These are phyloP conservation scores for Panicum miliaceum DNA, from an alignment of 176 grass and related monocot species.

Conservation along the genomic window DNA sequence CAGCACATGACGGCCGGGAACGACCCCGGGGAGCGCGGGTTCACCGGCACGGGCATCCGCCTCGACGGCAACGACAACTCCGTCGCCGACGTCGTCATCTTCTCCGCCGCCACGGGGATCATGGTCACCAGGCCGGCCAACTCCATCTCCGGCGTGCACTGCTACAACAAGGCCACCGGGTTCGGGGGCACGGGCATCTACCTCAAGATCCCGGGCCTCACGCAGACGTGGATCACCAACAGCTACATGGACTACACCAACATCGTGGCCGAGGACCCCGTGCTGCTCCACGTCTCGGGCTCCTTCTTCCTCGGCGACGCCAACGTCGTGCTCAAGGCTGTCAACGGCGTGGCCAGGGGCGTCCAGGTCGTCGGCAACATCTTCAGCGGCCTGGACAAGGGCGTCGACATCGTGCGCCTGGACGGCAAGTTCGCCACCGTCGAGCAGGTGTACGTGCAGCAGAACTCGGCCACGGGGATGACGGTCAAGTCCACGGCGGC, in stretches of 20 bases:
- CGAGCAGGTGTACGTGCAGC: conserved; percentile 79
- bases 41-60: conserved; percentile 73
- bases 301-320: conserved; percentile 90
- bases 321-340: conserved; percentile 76
- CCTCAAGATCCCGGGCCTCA: conserved; percentile 58
- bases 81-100: conserved; percentile 73
- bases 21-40: conserved; percentile 59
- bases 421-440: conserved; percentile 62
- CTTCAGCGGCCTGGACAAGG: conserved; percentile 57
- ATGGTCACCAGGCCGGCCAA: conserved; percentile 69
- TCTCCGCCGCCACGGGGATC: conserved; percentile 73
- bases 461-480: conserved; percentile 74
- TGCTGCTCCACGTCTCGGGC: conserved; percentile 63
- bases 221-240: conserved; percentile 72
- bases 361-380: conserved; percentile 70
- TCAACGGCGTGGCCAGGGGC: conserved; percentile 57
- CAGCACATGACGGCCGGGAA: conserved; percentile 71
- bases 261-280: conserved; percentile 84
- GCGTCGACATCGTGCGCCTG: conserved; percentile 66
- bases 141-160: conserved; percentile 85
- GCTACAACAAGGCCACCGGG: conserved; percentile 85
- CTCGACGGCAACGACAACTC: conserved; percentile 82
- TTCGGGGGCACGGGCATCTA: conserved; percentile 75
- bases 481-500: conserved; percentile 61
- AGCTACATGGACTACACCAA: conserved; percentile 82